Conservation (phyloP, 2,329 filamentous ascomycete species). For the Alternaria sp. region DNA sequence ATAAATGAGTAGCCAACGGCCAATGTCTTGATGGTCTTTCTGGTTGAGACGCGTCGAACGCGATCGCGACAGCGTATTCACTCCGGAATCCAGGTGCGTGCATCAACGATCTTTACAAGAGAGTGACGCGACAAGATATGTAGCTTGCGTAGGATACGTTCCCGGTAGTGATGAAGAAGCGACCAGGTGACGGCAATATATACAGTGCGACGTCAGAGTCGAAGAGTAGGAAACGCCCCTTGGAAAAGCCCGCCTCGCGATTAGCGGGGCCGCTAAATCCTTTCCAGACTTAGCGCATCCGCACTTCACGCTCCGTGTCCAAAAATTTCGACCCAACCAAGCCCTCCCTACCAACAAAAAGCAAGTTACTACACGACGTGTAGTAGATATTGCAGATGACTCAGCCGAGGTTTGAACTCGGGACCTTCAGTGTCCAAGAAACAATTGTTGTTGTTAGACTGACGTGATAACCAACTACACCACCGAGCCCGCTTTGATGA, state of each 20-base stretch:
- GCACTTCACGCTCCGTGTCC: background rate
- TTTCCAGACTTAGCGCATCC: background rate
- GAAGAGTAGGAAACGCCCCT: background rate
- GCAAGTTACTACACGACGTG: background rate
- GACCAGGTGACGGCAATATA: background rate
- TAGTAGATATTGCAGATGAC: conserved; percentile 13
- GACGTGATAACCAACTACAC: conserved; percentile 61
- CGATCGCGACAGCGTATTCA: background rate
- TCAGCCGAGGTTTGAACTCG: conserved; percentile 28
- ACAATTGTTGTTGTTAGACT: conserved; percentile 51
- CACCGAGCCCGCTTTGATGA: conserved; percentile 37
- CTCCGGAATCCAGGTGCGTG: background rate
- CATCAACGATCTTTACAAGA: background rate
- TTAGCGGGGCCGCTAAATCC: background rate
- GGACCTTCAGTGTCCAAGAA: conserved; percentile 24
- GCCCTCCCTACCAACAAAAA: background rate
- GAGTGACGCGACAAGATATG: background rate
- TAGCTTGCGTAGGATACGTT: no score
- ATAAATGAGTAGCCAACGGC: no score
- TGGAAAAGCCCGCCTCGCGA: background rate
- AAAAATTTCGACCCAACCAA: background rate
- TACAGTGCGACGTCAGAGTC: background rate
- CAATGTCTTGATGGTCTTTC: background rate
- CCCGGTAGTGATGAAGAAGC: background rate
- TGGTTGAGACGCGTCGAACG: background rate